A percentile compares a stretch with the other conserved stretches of the same genome.
phyloP scores from a whole-genome alignment of 768 basidiomycete species.

The Rhodotorula diobovata region DNA sequence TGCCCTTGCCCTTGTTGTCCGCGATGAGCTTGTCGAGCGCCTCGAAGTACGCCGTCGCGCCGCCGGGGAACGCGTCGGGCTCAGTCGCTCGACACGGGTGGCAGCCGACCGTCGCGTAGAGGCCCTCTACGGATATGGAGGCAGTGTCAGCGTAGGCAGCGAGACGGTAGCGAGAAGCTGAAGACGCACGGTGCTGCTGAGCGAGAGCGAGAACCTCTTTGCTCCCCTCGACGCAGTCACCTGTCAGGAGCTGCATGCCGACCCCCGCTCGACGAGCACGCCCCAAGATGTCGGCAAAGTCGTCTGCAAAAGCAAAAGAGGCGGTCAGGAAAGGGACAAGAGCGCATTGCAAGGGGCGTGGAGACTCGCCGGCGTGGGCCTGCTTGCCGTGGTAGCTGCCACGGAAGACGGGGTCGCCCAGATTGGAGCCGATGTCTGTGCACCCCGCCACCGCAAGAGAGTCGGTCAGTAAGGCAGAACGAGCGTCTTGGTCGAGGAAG shows the following conservation, averaged over 20 bases:
- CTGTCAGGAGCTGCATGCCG: conserved; percentile 69
- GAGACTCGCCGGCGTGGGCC: conserved; percentile 43
- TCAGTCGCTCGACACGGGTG: conserved; percentile 72
- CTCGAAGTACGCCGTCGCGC: conserved; percentile 60
- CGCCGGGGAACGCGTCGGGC: conserved; percentile 59
- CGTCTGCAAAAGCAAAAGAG: conserved; percentile 51
- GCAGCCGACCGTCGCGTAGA: conserved; percentile 71
- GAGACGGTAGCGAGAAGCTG: too few relatives aligned
- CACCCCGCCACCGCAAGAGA: too few relatives aligned
- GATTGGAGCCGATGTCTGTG: conserved; percentile 51
- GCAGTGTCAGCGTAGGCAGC: conserved; percentile 9
- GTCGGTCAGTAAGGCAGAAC: too few relatives aligned
- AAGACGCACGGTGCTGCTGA: conserved; percentile 53
- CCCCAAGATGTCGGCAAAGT: conserved; percentile 58
- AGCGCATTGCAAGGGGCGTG: neutral
- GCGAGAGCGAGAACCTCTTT: conserved; percentile 61
- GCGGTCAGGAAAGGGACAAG: neutral
- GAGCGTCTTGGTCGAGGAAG: neutral
- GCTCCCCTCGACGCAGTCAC: conserved; percentile 65
- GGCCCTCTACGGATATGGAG: conserved; percentile 47
- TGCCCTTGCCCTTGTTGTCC: conserved; percentile 41
- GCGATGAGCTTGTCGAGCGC: conserved; percentile 56
- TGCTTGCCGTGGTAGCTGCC: conserved; percentile 49
- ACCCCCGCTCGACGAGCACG: conserved; percentile 62
- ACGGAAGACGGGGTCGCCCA: conserved; percentile 44